Evolutionary conservation across 805 yeast genomes (phyloP).

Genomic region (Metschnikowia dekortorum): DNA sequence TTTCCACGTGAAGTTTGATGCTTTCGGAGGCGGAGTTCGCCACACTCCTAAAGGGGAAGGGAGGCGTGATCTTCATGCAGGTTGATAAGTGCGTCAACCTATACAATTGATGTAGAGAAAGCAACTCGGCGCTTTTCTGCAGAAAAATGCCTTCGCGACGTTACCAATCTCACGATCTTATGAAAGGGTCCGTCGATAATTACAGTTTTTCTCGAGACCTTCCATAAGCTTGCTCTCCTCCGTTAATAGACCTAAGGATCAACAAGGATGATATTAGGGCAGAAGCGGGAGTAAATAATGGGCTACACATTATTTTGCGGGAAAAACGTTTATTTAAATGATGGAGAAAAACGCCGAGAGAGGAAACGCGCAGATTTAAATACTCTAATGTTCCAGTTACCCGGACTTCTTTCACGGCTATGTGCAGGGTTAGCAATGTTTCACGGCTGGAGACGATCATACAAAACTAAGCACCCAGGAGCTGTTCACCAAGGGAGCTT

Average conservation of each 20-base stretch:
- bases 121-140: conserved; percentile 11
- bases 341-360: not conserved
- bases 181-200: conserved; percentile 14
- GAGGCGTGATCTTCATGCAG: too few species aligned
- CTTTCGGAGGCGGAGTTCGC: not conserved
- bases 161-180: conserved; percentile 18
- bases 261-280: conserved; percentile 20
- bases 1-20: conserved; percentile 6
- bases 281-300: conserved; percentile 19
- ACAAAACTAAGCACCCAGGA: not conserved
- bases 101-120: conserved; percentile 11
- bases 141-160: conserved; percentile 12
- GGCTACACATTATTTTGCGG: not conserved
- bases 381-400: conserved; percentile 4
- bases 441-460: not conserved
- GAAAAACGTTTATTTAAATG: not conserved
- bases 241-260: conserved; percentile 18
- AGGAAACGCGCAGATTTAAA: conserved; percentile 6
- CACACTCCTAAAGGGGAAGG: not conserved
- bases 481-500: not conserved
- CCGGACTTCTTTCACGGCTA: conserved; percentile 2
- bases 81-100: not conserved
- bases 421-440: not conserved
- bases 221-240: conserved; percentile 19
- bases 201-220: conserved; percentile 15